Evolutionary conservation across 2,329 filamentous ascomycete species (phyloP), one percentile per base, ranked within the genome.

Genomic region (Calonectria pteridis): DNA sequence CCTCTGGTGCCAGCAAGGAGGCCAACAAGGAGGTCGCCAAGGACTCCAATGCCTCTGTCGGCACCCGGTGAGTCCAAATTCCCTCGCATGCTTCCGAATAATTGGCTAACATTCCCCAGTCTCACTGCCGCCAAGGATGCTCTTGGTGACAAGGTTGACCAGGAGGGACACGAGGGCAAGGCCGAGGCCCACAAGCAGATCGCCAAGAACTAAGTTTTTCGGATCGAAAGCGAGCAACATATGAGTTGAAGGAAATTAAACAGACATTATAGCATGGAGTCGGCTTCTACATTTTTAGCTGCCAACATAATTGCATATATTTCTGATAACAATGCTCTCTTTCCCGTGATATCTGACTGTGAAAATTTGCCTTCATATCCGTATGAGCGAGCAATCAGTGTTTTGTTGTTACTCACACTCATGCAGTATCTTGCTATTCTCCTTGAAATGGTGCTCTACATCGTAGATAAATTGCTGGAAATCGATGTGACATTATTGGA

Each of bases 11-110:
- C 76, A 90, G 88, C 87, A 93, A 94, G 90, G 91, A 94, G 88
- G 86, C 87, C 87, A 94, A 94, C 91, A 94, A 94, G 90, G 83
- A 88, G 79, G 86, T 91, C 78, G 92, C 92, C 84, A 93, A 94
- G 89, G 89, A 92, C 83, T 82, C 81, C 83, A 87, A 92, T 81
- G 88, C 87, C 77, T 79, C 78, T 75, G 16, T 91, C 68, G 77
- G 83, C 81, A 91, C 89, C 83, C 91, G 92, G 88, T 89, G 84
- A 83, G 87, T 69, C 35, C 14, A 4, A 51, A 3, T 16, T n/a
- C 1, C 11, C 3, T 13, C 14, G 14, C 1, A 13, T n/a, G 13
- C 3, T 43, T 5, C 33, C 20, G 9, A 59, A 35, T 5, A 51
- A n/a, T 6, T 31, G 11, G n/a, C 83, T 86, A 83, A 87, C 76